phyloP scores from a whole-genome alignment of 1,139 yeast genomes.

The Candida neerlandica region DNA sequence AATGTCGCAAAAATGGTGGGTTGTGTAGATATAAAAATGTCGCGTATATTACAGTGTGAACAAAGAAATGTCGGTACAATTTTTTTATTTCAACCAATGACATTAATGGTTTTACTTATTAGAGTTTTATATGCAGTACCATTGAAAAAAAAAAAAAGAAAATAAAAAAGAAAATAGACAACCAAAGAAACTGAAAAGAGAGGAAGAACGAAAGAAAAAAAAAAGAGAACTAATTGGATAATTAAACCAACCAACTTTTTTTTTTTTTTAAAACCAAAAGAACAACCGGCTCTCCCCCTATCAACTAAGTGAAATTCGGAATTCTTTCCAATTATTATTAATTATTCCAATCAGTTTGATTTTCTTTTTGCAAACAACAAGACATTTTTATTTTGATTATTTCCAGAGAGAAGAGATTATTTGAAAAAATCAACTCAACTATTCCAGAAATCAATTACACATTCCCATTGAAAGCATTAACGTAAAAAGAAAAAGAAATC shows the following conservation, averaged over 20 bases:
- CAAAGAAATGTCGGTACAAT: too few relatives aligned
- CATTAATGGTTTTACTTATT: conserved; percentile 8
- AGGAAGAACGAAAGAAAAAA: conserved; percentile 4
- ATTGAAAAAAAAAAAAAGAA: conserved; percentile 9
- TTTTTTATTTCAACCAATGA: conserved; percentile 10
- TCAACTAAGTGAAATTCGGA: conserved; percentile 3
- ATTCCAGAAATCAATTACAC: conserved; percentile 2
- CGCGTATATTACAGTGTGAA: too few relatives aligned
- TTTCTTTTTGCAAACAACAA: conserved; percentile 1
- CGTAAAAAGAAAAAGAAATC: not conserved
- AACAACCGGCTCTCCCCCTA: conserved; percentile 3
- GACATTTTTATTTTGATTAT: not conserved
- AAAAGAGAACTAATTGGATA: not conserved
- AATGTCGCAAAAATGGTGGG: too few relatives aligned
- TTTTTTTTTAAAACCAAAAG: not conserved
- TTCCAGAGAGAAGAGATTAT: conserved; percentile 1
- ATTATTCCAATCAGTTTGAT: conserved; percentile 6
- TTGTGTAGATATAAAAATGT: too few relatives aligned
- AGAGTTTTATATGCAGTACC: conserved; percentile 10
- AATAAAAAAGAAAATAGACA: conserved; percentile 9
- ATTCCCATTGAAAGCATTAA: not conserved
- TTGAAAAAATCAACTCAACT: conserved; percentile 1
- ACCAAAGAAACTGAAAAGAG: conserved; percentile 2
- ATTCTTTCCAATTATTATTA: not conserved
- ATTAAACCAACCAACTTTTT: not conserved